Conservation (phyloP, 2,329 filamentous ascomycete genomes). For the Colletotrichum sp. region DNA sequence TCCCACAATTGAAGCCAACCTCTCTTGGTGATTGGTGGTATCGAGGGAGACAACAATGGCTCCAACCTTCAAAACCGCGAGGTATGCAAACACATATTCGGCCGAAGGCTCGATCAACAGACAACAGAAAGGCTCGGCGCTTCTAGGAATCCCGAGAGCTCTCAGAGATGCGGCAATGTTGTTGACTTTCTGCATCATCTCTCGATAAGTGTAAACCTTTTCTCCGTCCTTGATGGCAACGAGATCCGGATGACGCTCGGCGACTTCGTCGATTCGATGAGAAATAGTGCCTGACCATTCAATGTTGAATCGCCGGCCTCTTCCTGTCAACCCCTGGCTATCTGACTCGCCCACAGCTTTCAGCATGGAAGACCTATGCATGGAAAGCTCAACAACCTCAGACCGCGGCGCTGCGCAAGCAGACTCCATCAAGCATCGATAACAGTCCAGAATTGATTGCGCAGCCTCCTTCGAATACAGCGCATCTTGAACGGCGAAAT, state of each 20-base stretch:
- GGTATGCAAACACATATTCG: constrained; percentile 40
- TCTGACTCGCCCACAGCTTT: background rate
- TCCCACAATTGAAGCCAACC: background rate
- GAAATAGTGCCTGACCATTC: background rate
- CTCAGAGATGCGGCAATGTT: constrained; percentile 9
- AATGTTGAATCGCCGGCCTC: background rate
- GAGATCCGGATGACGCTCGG: background rate
- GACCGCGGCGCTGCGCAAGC: background rate
- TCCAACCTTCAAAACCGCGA: constrained; percentile 46
- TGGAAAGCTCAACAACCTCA: background rate
- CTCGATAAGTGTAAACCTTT: background rate
- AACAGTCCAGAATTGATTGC: background rate
- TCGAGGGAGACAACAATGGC: constrained; percentile 41
- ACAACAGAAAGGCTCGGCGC: constrained; percentile 26
- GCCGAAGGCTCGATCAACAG: constrained; percentile 5
- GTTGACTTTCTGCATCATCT: background rate
- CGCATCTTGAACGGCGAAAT: background rate
- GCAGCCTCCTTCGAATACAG: background rate
- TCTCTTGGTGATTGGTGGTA: background rate
- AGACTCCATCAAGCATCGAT: background rate
- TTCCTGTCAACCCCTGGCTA: background rate
- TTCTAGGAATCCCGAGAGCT: constrained; percentile 41
- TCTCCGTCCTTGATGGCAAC: background rate
- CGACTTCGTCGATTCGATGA: background rate
- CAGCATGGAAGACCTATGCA: background rate